These are phyloP conservation scores for Hortaea sp. DNA, from an alignment of 2,329 filamentous ascomycete species.

Conservation along the genomic window DNA sequence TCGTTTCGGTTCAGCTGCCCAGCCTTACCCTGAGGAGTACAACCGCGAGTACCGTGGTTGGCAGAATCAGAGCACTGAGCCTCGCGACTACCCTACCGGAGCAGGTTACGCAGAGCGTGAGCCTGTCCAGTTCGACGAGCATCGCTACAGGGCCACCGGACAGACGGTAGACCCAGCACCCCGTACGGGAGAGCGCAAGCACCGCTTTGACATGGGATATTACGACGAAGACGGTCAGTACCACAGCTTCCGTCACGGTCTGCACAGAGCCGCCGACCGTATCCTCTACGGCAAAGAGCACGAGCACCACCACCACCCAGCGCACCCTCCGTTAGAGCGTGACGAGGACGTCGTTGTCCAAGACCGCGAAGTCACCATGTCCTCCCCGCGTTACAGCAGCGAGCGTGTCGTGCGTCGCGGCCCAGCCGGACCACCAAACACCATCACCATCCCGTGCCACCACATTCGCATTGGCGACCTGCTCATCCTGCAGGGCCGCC, in stretches of 20 bases:
- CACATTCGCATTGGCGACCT: slow-evolving; percentile 99
- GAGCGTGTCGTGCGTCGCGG: slow-evolving; percentile 11
- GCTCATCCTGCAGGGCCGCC: slow-evolving; percentile 95
- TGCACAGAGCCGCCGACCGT: slow-evolving; percentile 56
- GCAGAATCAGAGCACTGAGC: slow-evolving; percentile 31
- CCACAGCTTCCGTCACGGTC: slow-evolving; percentile 63
- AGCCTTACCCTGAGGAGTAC: slow-evolving; percentile 30
- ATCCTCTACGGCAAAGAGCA: slow-evolving; percentile 33
- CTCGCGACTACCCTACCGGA: slow-evolving; percentile 26
- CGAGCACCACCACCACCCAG: slow-evolving; percentile 23
- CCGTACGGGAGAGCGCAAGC: slow-evolving; percentile 28
- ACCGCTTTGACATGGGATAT: slow-evolving; percentile 61
- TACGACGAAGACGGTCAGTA: slow-evolving; percentile 71
- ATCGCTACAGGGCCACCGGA: slow-evolving; percentile 33
- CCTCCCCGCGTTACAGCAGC: slow-evolving; percentile 24
- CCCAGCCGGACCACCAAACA: slow-evolving; percentile 49
- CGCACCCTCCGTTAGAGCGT: slow-evolving; percentile 20
- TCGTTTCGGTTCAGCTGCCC: slow-evolving; percentile 17
- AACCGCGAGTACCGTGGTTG: slow-evolving; percentile 21
- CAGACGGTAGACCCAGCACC: slow-evolving; percentile 38
- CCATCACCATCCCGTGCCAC: slow-evolving; percentile 97
- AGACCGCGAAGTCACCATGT: slow-evolving; percentile 36
- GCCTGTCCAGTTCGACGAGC: slow-evolving; percentile 25
- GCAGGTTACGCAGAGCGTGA: slow-evolving; percentile 29
- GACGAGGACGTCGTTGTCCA: slow-evolving; percentile 40